Percentiles rank a stretch among this genome's conserved stretches.
Conservation (phyloP, 176 grass and related monocot genomes). For the Carex littledalei region DNA sequence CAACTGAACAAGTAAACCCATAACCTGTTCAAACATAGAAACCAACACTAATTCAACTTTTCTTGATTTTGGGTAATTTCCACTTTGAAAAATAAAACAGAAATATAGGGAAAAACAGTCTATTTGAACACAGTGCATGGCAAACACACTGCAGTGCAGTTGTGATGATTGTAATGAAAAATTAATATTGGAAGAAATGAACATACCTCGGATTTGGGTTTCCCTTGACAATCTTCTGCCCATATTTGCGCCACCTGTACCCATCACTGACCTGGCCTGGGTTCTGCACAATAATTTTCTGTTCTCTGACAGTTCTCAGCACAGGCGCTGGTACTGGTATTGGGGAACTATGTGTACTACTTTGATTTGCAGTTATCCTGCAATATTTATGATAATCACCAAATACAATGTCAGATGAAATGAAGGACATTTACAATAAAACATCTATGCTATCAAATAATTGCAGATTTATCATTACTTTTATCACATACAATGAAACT, state of each 20-base stretch:
- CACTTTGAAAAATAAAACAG: neutral
- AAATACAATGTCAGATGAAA: constrained; percentile 4
- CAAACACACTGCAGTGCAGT: neutral
- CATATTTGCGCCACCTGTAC: constrained; percentile 98
- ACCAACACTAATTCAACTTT: neutral
- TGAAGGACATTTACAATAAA: neutral
- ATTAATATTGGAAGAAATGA: neutral
- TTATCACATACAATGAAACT: neutral
- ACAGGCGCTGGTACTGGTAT: constrained; percentile 42
- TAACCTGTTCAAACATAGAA: neutral
- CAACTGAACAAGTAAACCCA: neutral
- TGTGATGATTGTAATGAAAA: neutral
- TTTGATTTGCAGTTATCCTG: constrained; percentile 48
- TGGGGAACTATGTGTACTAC: neutral
- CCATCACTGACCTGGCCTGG: constrained; percentile 74
- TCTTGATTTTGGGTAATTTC: neutral
- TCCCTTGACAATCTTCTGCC: constrained; percentile 97
- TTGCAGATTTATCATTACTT: neutral
- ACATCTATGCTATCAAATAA: neutral
- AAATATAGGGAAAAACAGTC: neutral
- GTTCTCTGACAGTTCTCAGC: constrained; percentile 70
- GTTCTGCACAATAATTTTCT: constrained; percentile 79
- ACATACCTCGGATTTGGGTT: constrained; percentile 92
- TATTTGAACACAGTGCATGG: neutral
- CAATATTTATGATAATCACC: neutral